Evolutionary conservation across 495 filamentous ascomycete genomes (phyloP).

Genomic region (Xylaria nigripes): DNA sequence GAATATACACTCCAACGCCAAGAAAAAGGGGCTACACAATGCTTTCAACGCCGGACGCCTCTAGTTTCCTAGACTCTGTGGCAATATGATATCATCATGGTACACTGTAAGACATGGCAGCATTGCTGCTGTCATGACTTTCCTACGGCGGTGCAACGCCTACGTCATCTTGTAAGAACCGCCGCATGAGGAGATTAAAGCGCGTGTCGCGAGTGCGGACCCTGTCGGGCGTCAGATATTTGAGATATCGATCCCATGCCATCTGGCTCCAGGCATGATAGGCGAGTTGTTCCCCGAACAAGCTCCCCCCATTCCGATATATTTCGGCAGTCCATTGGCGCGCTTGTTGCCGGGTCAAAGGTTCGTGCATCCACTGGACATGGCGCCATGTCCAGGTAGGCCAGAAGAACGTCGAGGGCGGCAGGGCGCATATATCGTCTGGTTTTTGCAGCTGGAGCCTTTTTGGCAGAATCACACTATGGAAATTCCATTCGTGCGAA

Average conservation of each 20-base stretch:
- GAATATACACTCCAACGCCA: neutral
- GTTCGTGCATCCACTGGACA: conserved; percentile 40
- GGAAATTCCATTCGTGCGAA: conserved; percentile 39
- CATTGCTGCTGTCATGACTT: neutral
- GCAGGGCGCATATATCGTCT: conserved; percentile 34
- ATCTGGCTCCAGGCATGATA: conserved; percentile 44
- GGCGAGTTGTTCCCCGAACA: conserved; percentile 38
- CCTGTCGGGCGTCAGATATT: conserved; percentile 29
- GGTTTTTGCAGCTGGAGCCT: conserved; percentile 30
- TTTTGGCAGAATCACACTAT: conserved; percentile 37
- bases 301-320: conserved; percentile 28
- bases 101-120: neutral
- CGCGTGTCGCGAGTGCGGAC: conserved; percentile 33
- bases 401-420: conserved; percentile 42
- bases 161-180: conserved; percentile 37
- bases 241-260: conserved; percentile 36
- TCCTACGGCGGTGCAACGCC: conserved; percentile 2
- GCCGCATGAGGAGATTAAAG: conserved; percentile 39
- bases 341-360: conserved; percentile 24
- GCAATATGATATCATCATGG: neutral
- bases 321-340: conserved; percentile 31
- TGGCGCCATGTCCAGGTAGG: conserved; percentile 42
- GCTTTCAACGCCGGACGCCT: conserved; percentile 1
- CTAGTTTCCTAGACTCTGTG: neutral
- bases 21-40: neutral